Conservation (phyloP, 352 stramenopile genomes). For the Globisporangium cederbergense region DNA sequence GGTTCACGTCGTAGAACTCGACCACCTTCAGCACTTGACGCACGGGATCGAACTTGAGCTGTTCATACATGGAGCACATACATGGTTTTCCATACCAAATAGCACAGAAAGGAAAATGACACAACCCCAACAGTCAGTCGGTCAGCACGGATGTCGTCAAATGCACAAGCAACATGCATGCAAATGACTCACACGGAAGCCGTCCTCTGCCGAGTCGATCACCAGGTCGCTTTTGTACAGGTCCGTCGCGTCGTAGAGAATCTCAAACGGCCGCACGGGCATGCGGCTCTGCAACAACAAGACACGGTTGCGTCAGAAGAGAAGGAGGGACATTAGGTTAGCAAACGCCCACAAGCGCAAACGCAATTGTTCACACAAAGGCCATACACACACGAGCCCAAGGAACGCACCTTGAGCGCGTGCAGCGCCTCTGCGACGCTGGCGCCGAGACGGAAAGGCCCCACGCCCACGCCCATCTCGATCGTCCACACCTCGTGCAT, state of each 20-base stretch:
- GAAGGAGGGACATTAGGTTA: not conserved
- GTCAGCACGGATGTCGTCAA: too few species aligned
- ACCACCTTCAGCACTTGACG: slow-evolving; percentile 66
- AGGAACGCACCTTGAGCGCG: slow-evolving; percentile 57
- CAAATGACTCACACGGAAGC: slow-evolving; percentile 41
- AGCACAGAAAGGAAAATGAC: not conserved
- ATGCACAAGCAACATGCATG: not conserved
- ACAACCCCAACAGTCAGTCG: not conserved
- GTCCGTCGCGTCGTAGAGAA: slow-evolving; percentile 64
- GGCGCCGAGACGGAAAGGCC: slow-evolving; percentile 72
- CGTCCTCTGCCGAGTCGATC: slow-evolving; percentile 70
- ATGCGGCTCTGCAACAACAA: slow-evolving; percentile 42
- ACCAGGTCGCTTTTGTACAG: slow-evolving; percentile 60
- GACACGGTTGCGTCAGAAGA: not conserved
- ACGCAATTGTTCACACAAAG: not conserved
- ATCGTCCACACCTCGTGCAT: slow-evolving; percentile 84
- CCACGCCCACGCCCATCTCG: slow-evolving; percentile 70
- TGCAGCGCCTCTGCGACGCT: slow-evolving; percentile 72
- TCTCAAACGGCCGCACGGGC: slow-evolving; percentile 71
- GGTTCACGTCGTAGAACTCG: slow-evolving; percentile 81
- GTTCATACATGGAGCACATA: not conserved
- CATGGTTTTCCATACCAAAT: not conserved
- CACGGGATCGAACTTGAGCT: slow-evolving; percentile 70
- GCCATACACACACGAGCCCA: too few species aligned
- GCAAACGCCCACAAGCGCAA: not conserved